Evolutionary conservation across 768 basidiomycete genomes (phyloP).

Genomic region (Amanita rubescens): DNA sequence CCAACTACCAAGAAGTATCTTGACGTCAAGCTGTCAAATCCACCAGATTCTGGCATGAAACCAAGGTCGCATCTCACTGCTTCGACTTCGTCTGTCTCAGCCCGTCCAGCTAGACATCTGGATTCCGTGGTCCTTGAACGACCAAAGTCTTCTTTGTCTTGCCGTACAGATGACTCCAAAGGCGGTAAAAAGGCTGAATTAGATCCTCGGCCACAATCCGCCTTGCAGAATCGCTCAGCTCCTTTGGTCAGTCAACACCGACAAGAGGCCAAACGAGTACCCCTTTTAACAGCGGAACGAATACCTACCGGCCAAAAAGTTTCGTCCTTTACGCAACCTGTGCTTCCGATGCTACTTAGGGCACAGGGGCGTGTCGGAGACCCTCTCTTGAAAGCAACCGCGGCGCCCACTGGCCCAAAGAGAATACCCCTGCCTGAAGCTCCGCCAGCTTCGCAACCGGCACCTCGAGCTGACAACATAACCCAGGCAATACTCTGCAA

Average conservation of each 20-base stretch:
- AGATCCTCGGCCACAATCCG: not conserved
- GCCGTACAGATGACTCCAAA: not conserved
- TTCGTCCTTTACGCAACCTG: not conserved
- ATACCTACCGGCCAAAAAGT: not conserved
- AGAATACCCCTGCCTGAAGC: slow-evolving; percentile 15
- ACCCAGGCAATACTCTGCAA: not conserved
- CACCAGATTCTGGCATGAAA: not conserved
- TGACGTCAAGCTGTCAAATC: slow-evolving; percentile 29
- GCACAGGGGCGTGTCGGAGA: slow-evolving; percentile 3
- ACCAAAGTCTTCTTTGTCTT: slow-evolving; percentile 3
- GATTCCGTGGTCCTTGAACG: not conserved
- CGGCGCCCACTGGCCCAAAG: slow-evolving; percentile 19
- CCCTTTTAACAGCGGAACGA: not conserved
- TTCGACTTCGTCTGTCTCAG: not conserved
- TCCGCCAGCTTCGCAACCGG: not conserved
- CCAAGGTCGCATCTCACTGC: not conserved
- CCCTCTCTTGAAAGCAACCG: not conserved
- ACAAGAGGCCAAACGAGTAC: not conserved
- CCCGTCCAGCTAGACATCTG: not conserved
- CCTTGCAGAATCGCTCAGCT: not conserved
- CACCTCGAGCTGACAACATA: not conserved
- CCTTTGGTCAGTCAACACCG: not conserved
- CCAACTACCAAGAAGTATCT: slow-evolving; percentile 76
- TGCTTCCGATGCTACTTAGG: not conserved
- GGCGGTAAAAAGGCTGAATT: not conserved